These are phyloP conservation scores for Euphrasia confusa DNA, from an alignment of 257 asterid species.

Conservation along the genomic window DNA sequence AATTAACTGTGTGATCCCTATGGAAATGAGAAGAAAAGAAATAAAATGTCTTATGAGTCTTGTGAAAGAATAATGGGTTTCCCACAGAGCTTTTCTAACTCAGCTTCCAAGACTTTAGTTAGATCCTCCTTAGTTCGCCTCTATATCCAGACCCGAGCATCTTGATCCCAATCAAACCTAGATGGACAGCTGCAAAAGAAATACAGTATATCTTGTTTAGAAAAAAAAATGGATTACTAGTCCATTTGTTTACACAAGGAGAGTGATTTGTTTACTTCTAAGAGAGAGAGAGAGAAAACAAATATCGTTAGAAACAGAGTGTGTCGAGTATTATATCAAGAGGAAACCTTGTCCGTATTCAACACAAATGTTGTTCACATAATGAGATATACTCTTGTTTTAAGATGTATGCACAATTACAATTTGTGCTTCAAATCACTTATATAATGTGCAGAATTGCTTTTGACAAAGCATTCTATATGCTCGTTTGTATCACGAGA, in stretches of 20 bases:
- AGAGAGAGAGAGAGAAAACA: too few relatives aligned
- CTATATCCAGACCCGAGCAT: slow-evolving; percentile 62
- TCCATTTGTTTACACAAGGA: background rate
- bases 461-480: background rate
- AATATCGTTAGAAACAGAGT: too few relatives aligned
- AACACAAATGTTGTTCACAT: background rate
- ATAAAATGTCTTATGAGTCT: slow-evolving; percentile 8
- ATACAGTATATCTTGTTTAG: background rate
- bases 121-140: slow-evolving; percentile 57
- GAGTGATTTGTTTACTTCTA: background rate
- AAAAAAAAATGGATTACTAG: background rate
- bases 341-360: background rate
- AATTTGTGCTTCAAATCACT: background rate
- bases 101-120: slow-evolving; percentile 47
- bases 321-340: background rate
- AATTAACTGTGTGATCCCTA: too few relatives aligned
- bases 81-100: slow-evolving; percentile 65
- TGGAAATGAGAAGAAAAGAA: background rate
- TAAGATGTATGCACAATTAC: background rate
- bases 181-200: slow-evolving; percentile 74
- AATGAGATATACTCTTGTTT: background rate
- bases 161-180: slow-evolving; percentile 82
- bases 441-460: too few relatives aligned
- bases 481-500: background rate
- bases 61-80: slow-evolving; percentile 46